Conservation (phyloP, 2,329 filamentous ascomycete species). For the Ophiostoma piceae region DNA sequence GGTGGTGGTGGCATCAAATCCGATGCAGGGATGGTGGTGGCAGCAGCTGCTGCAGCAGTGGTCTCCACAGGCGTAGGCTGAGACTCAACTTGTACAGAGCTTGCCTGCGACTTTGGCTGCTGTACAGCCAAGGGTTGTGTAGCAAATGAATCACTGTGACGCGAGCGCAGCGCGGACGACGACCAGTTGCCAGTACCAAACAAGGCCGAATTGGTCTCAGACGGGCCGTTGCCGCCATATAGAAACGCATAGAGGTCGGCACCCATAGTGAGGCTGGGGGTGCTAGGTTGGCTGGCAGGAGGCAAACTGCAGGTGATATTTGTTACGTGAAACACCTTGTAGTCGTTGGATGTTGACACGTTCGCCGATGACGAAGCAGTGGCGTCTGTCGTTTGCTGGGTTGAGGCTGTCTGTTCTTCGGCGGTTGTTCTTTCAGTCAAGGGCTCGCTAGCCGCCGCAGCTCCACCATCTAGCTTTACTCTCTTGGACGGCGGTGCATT, state of each 20-base stretch:
- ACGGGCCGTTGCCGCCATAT: not conserved
- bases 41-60: not conserved
- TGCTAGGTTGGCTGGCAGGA: not conserved
- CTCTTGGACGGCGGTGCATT: not conserved
- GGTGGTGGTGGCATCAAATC: not conserved
- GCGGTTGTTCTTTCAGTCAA: not conserved
- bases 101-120: not conserved
- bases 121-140: not conserved
- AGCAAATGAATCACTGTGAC: not conserved
- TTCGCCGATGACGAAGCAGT: not conserved
- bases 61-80: not conserved
- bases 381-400: not conserved
- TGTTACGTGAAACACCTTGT: not conserved
- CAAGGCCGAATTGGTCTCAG: not conserved
- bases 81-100: not conserved
- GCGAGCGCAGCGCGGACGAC: not conserved
- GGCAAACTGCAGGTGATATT: not conserved
- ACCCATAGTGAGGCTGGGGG: too few species aligned
- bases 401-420: not conserved
- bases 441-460: not conserved
- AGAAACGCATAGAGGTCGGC: not conserved
- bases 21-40: not conserved
- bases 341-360: not conserved
- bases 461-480: not conserved
- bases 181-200: slow-evolving; percentile 15